phyloP scores from a whole-genome alignment of 805 yeast genomes.

The Jamesozyma jinghongensis region DNA sequence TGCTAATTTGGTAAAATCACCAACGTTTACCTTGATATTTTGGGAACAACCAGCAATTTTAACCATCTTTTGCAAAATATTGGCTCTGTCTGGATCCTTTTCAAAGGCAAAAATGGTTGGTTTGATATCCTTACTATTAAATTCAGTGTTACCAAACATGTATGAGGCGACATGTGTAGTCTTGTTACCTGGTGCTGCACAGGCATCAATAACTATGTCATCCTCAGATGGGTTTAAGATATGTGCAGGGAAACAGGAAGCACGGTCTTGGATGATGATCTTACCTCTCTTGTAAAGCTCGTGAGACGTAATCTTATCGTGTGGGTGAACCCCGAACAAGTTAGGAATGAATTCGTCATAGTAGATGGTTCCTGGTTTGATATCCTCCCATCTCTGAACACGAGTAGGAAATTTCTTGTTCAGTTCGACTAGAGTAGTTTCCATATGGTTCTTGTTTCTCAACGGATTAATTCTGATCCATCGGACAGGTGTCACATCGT shows the following conservation, averaged over 20 bases:
- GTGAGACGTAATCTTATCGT: slow-evolving; percentile 58
- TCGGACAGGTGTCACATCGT: slow-evolving; percentile 60
- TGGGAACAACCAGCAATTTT: slow-evolving; percentile 57
- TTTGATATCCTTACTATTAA: slow-evolving; percentile 14
- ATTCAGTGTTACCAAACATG: slow-evolving; percentile 11
- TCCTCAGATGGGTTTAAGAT: slow-evolving; percentile 58
- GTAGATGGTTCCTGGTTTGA: slow-evolving; percentile 51
- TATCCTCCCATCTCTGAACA: slow-evolving; percentile 38
- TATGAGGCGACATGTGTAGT: slow-evolving; percentile 70
- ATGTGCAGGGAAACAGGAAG: slow-evolving; percentile 92
- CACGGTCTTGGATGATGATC: slow-evolving; percentile 88
- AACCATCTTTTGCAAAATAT: slow-evolving; percentile 67
- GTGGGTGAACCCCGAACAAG: slow-evolving; percentile 75
- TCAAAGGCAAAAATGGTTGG: slow-evolving; percentile 69
- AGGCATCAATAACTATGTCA: slow-evolving; percentile 73
- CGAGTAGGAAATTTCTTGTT: slow-evolving; percentile 32
- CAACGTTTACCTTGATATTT: slow-evolving; percentile 40
- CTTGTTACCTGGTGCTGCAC: slow-evolving; percentile 98
- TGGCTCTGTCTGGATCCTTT: slow-evolving; percentile 64
- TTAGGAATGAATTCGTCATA: slow-evolving; percentile 66
- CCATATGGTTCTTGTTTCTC: slow-evolving; percentile 31
- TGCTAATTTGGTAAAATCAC: slow-evolving; percentile 36
- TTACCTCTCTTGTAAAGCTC: slow-evolving; percentile 65
- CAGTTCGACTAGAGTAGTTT: slow-evolving; percentile 20
- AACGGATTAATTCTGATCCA: slow-evolving; percentile 74